Evolutionary conservation across 148 eudicot species (phyloP).

Genomic region (Chenopodium berlandieri): DNA sequence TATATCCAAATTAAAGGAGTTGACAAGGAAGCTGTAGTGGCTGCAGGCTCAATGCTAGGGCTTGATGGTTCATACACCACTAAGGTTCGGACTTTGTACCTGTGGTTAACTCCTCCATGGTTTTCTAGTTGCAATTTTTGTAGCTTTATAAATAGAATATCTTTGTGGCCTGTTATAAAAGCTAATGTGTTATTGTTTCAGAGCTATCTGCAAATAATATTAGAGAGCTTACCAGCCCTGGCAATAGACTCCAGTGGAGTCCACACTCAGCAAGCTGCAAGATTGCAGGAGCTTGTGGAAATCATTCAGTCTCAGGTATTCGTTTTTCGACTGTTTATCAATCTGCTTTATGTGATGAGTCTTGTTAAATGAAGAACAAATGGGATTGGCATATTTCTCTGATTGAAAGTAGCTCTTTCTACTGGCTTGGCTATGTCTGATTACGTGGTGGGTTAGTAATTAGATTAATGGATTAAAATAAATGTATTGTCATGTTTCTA

Average conservation of each 20-base stretch:
- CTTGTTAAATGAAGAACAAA: neutral
- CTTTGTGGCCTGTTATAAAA: neutral
- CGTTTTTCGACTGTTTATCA: neutral
- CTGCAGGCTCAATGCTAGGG: conserved; percentile 80
- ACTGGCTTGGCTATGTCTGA: neutral
- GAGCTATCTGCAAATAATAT: conserved; percentile 83
- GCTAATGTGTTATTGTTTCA: conserved; percentile 31
- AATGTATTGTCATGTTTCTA: too few species aligned
- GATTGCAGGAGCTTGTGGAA: conserved; percentile 86
- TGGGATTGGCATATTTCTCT: conserved; percentile 3
- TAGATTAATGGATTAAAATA: neutral
- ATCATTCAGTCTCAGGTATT: conserved; percentile 85
- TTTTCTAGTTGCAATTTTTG: neutral
- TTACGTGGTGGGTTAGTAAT: neutral
- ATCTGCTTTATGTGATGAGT: neutral
- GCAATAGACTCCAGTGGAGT: conserved; percentile 79
- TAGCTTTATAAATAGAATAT: neutral
- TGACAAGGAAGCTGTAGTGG: conserved; percentile 75
- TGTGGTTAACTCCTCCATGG: neutral
- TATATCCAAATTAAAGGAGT: conserved; percentile 92
- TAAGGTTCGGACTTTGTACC: conserved; percentile 48
- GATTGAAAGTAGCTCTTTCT: neutral
- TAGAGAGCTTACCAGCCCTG: conserved; percentile 65
- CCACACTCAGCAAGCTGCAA: conserved; percentile 82
- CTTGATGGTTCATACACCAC: conserved; percentile 92